Base-by-base conservation (phyloP, 345 rosid genomes). In the Rhodamnia argentea region DNA sequence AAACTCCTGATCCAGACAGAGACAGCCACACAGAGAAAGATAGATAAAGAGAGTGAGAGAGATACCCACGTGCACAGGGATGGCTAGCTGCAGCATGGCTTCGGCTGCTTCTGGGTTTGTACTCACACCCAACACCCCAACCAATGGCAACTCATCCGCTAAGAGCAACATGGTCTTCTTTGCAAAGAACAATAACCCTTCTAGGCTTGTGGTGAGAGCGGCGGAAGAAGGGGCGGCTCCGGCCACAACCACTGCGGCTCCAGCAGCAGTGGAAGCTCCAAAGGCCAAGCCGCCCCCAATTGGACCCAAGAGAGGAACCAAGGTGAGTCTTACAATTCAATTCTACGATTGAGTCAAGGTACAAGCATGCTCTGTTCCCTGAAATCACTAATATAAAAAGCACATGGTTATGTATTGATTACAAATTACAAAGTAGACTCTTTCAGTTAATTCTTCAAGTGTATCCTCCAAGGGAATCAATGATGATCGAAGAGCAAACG, bases 281-380 rank as follows among this genome's bases (percentile, higher is more conserved):
- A 94, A 94, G 87, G 87, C 96, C 82, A 94, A 94, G 92, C 98
- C 95, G 44, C 93, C 94, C 26, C 98, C 94, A 5, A 93, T 94
- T 84, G 96, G 98, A 52, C 98, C 99, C 86, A 93, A 96, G 92
- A 96, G 99, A 94, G 99, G 99, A 83, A 56, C 98, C 58, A 95
- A 95, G 99, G 98, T 94, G 51, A 84, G 89, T 82, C 70, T 7
- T 27, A 15, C 42, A 29, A 27, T 82, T 18, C 56, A 82, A 29
- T n/a, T 29, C 47, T 53, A 27, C 5, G 50, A 27, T 52, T 3
- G n/a, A 52, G 20, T 52, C 13, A 54, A 54, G 59, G 23, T 52
- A 53, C 24, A 53, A 83, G 59, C 26, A 53, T 83, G 56, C 58
- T 54, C 50, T 37, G 78, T 70, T 70, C 13, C 78, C 47, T 18